Conservation (phyloP, 2,329 filamentous ascomycete species). For the Microdochium nivale region DNA sequence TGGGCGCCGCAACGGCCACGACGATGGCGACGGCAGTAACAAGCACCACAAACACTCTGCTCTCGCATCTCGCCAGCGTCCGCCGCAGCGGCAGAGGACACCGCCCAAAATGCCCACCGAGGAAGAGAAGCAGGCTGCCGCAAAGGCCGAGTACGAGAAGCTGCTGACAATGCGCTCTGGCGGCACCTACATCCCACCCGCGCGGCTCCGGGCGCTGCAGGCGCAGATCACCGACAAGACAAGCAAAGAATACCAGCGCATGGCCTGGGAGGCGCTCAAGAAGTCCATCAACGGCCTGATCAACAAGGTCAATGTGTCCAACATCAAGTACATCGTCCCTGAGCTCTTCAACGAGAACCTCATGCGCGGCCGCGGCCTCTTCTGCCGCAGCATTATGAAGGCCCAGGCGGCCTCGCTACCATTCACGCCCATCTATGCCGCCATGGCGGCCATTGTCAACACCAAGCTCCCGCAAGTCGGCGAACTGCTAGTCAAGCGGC, state of each 20-base stretch:
- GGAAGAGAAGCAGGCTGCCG: conserved; percentile 78
- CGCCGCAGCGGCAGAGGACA: conserved; percentile 14
- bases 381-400: conserved; percentile 97
- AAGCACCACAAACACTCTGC: conserved; percentile 2
- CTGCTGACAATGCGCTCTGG: conserved; percentile 87
- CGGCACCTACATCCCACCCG: conserved; percentile 93
- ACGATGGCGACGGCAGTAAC: conserved; percentile 7
- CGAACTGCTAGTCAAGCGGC: conserved; percentile 74
- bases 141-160: conserved; percentile 90
- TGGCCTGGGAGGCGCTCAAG: conserved; percentile 98
- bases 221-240: conserved; percentile 95
- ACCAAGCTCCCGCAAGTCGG: conserved; percentile 94
- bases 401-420: conserved; percentile 92
- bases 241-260: conserved; percentile 95
- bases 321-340: conserved; percentile 95
- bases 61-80: conserved; percentile 8
- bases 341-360: conserved; percentile 95
- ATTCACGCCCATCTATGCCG: conserved; percentile 93
- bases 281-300: conserved; percentile 98
- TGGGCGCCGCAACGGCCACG: conserved; percentile 17
- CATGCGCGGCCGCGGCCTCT: conserved; percentile 80
- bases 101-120: conserved; percentile 43
- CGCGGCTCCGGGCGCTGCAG: conserved; percentile 81
- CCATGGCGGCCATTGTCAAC: conserved; percentile 94
- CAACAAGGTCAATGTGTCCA: conserved; percentile 97